phyloP scores from a whole-genome alignment of 768 basidiomycete species.

The Boletus speciosus region DNA sequence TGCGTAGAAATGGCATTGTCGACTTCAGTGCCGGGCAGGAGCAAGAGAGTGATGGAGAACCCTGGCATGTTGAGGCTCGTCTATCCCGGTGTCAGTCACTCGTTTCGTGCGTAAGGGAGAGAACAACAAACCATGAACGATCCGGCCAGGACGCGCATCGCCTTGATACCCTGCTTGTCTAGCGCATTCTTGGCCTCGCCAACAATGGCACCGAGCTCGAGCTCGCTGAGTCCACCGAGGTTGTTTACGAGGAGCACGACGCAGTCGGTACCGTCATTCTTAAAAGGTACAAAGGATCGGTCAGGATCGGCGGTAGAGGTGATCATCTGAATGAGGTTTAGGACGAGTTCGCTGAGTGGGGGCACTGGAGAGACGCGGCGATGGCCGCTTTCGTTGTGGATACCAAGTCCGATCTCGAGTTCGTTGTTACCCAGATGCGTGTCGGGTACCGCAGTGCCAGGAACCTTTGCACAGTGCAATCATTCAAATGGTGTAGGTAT shows the following conservation, averaged over 20 bases:
- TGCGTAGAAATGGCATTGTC: conserved; percentile 36
- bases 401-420: conserved; percentile 87
- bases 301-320: conserved; percentile 72
- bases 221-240: conserved; percentile 79
- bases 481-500: background rate
- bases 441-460: conserved; percentile 62
- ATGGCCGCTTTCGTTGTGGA: conserved; percentile 87
- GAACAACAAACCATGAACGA: conserved; percentile 72
- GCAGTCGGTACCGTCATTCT: conserved; percentile 56
- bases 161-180: conserved; percentile 50
- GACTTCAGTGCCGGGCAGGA: conserved; percentile 55
- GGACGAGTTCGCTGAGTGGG: conserved; percentile 63
- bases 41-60: conserved; percentile 78
- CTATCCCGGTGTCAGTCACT: conserved; percentile 33
- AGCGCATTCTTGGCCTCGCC: conserved; percentile 57
- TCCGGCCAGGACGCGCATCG: conserved; percentile 67
- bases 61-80: conserved; percentile 93
- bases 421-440: conserved; percentile 58
- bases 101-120: background rate
- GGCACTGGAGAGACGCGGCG: conserved; percentile 68
- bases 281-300: conserved; percentile 72
- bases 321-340: conserved; percentile 66
- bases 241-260: conserved; percentile 86
- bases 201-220: conserved; percentile 71
- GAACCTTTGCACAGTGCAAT: conserved; percentile 50